Evolutionary conservation across 78 protist genomes (phyloP).

Genomic region (Dictyostelium firmibasis): DNA sequence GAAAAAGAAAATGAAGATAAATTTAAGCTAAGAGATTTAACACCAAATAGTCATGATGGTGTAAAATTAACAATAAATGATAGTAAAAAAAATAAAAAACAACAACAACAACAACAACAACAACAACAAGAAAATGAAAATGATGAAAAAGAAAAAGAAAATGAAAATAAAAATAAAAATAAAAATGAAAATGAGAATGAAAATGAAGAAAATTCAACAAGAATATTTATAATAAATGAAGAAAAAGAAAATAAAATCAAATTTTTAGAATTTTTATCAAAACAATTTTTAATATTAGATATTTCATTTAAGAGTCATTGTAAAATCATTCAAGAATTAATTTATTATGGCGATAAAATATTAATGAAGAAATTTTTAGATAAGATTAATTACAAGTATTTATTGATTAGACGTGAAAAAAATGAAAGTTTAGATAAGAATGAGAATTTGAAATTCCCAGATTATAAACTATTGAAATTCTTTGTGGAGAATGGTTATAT

Average conservation of each 20-base stretch:
- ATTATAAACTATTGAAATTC: neutral
- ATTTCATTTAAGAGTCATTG: neutral
- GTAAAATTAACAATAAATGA: neutral
- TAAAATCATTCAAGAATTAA: neutral
- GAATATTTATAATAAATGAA: neutral
- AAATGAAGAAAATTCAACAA: too few species aligned
- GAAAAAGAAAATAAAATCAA: neutral
- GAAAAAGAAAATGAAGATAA: neutral
- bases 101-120: too few species aligned
- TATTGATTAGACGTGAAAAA: neutral
- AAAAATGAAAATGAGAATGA: too few species aligned
- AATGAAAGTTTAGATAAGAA: neutral
- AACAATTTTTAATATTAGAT: neutral
- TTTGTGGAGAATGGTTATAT: neutral
- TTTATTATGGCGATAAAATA: neutral
- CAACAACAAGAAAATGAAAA: neutral
- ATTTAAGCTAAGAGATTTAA: neutral
- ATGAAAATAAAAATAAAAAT: too few species aligned
- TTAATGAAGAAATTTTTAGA: neutral
- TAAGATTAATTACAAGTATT: neutral
- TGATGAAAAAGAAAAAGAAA: too few species aligned
- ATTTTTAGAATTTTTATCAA: neutral
- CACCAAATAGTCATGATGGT: neutral
- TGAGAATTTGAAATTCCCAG: neutral
- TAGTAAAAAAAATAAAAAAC: neutral